phyloP scores from a whole-genome alignment of 495 filamentous ascomycete genomes.

The Penicillium subrubescens region DNA sequence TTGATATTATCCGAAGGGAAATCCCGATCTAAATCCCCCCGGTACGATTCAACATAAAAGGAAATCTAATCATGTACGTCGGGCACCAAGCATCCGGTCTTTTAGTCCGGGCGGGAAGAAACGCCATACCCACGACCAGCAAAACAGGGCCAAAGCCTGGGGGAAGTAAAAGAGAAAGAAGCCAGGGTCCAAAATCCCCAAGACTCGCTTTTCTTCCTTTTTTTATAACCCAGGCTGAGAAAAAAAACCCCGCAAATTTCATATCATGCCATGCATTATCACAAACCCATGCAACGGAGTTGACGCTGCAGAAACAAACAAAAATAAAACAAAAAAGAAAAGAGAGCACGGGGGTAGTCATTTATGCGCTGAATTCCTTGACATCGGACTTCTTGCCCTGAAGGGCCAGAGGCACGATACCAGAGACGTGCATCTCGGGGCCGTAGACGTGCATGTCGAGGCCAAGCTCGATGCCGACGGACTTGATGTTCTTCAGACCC shows the following conservation, averaged over 20 bases:
- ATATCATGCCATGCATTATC: constrained; percentile 53
- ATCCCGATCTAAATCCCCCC: constrained; percentile 34
- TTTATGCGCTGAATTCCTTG: constrained; percentile 54
- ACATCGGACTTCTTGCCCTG: constrained; percentile 59
- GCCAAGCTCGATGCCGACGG: constrained; percentile 87
- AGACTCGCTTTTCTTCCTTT: neutral
- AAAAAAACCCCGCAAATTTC: constrained; percentile 32
- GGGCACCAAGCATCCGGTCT: constrained; percentile 33
- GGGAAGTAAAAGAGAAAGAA: neutral
- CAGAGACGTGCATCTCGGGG: constrained; percentile 88
- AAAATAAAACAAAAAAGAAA: constrained; percentile 23
- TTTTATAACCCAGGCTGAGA: neutral
- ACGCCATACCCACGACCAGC: constrained; percentile 35
- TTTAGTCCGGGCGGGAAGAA: constrained; percentile 34
- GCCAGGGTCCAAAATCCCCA: neutral
- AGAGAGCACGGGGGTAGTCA: constrained; percentile 15
- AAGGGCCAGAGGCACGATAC: constrained; percentile 69
- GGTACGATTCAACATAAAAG: constrained; percentile 34
- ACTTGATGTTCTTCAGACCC: constrained; percentile 99
- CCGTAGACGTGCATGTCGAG: constrained; percentile 96
- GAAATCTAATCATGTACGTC: constrained; percentile 42
- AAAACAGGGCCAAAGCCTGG: constrained; percentile 11
- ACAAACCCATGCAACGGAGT: constrained; percentile 42
- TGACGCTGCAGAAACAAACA: constrained; percentile 37
- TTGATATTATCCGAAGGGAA: constrained; percentile 38